These are phyloP conservation scores for Entomortierella beljakovae DNA, from an alignment of 192 early-diverging fungal genomes.

Conservation along the genomic window DNA sequence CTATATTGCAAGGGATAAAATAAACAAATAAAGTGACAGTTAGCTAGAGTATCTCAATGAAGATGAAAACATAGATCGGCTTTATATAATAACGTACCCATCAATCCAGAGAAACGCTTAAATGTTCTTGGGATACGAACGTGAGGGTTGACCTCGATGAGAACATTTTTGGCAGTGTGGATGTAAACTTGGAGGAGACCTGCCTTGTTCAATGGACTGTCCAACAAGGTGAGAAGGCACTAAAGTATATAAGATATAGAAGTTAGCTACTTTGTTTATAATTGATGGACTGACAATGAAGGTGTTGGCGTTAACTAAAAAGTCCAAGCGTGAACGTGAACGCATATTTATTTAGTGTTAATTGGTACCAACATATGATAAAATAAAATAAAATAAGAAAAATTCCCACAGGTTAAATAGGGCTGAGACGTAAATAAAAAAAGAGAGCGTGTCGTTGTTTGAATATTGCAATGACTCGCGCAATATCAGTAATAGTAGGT, in stretches of 20 bases:
- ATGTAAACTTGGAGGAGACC: conserved; percentile 98
- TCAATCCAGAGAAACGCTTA: conserved; percentile 97
- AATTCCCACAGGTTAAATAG: not conserved
- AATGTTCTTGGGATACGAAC: conserved; percentile 99
- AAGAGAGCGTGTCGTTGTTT: conserved; percentile 17
- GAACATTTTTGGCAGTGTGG: conserved; percentile 91
- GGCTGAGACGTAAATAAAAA: not conserved
- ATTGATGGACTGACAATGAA: too few relatives aligned
- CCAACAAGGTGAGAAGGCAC: conserved; percentile 95
- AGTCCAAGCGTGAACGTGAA: too few relatives aligned
- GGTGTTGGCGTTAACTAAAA: too few relatives aligned
- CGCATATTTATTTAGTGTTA: too few relatives aligned
- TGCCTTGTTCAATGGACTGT: conserved; percentile 99
- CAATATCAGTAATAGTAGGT: not conserved
- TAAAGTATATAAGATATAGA: too few relatives aligned
- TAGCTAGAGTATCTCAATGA: not conserved
- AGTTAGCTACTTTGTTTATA: too few relatives aligned
- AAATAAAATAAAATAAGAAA: conserved; percentile 3
- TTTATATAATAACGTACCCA: conserved; percentile 70
- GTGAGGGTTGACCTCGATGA: conserved; percentile 98
- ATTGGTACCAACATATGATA: not conserved
- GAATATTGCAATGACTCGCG: not conserved
- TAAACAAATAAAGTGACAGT: not conserved
- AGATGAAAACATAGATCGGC: not conserved
- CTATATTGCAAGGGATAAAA: conserved; percentile 51